These are phyloP conservation scores for Eragrostis nindensis DNA, from an alignment of 176 grass and related monocot genomes.

Conservation along the genomic window DNA sequence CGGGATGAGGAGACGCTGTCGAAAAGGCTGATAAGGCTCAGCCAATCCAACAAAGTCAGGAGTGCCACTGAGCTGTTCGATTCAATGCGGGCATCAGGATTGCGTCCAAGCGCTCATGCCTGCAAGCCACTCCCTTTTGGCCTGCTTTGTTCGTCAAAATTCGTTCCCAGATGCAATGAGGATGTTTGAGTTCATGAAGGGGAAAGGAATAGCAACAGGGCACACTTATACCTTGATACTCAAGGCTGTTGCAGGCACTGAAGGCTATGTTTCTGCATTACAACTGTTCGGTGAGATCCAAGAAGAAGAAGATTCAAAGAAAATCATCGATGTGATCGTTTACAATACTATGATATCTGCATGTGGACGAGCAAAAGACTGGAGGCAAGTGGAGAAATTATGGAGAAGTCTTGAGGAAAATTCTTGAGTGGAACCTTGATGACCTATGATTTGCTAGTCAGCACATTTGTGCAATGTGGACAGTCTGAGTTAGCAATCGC, in stretches of 20 bases:
- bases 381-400: conserved; percentile 65
- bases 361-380: conserved; percentile 76
- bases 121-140: conserved; percentile 85
- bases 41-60: conserved; percentile 79
- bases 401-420: conserved; percentile 70
- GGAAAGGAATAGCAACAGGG: conserved; percentile 52
- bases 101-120: conserved; percentile 70
- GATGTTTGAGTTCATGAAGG: conserved; percentile 68
- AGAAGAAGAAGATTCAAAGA: conserved; percentile 47
- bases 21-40: conserved; percentile 64
- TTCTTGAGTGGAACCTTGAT: conserved; percentile 62
- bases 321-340: conserved; percentile 67
- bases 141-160: conserved; percentile 54
- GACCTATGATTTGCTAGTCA: conserved; percentile 85
- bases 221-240: conserved; percentile 86
- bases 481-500: conserved; percentile 71
- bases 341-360: conserved; percentile 93
- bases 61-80: conserved; percentile 79
- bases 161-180: conserved; percentile 52
- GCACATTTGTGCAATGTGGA: conserved; percentile 87
- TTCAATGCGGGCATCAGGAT: conserved; percentile 72
- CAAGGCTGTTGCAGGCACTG: conserved; percentile 57
- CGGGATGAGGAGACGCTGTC: conserved; percentile 74
- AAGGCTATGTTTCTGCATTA: conserved; percentile 58
- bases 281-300: conserved; percentile 63